A percentile compares a stretch with the other conserved stretches of the same genome.
Evolutionary conservation across 306 rosid genomes (phyloP).

Genomic region (Malus asiatica): DNA sequence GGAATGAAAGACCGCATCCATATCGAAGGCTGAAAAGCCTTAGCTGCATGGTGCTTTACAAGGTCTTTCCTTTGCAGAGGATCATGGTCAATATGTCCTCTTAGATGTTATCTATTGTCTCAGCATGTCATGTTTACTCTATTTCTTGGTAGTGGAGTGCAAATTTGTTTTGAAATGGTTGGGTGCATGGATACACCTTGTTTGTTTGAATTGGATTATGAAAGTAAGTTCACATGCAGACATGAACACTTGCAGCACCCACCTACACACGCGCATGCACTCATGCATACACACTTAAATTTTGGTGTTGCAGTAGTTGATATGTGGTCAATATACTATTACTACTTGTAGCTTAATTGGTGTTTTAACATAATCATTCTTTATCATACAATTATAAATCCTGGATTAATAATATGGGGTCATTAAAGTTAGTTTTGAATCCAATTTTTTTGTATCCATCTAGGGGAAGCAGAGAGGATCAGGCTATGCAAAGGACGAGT

Average conservation of each 20-base stretch:
- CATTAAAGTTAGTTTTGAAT: neutral
- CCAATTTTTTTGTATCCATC: neutral
- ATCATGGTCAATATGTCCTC: neutral
- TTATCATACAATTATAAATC: neutral
- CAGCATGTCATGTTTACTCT: neutral
- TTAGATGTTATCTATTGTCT: neutral
- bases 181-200: neutral
- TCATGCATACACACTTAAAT: neutral
- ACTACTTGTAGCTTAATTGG: neutral
- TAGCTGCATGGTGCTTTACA: neutral
- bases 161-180: neutral
- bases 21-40: neutral
- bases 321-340: neutral
- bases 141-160: neutral
- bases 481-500: slow-evolving; percentile 65
- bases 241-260: neutral
- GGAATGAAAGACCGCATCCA: neutral
- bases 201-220: neutral
- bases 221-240: neutral
- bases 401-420: neutral
- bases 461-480: slow-evolving; percentile 83
- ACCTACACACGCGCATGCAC: neutral
- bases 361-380: neutral
- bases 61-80: neutral
- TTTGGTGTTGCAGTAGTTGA: neutral